Evolutionary conservation across 2,329 filamentous ascomycete genomes (phyloP).

Genomic region (Cylindrodendrum hubeiense): DNA sequence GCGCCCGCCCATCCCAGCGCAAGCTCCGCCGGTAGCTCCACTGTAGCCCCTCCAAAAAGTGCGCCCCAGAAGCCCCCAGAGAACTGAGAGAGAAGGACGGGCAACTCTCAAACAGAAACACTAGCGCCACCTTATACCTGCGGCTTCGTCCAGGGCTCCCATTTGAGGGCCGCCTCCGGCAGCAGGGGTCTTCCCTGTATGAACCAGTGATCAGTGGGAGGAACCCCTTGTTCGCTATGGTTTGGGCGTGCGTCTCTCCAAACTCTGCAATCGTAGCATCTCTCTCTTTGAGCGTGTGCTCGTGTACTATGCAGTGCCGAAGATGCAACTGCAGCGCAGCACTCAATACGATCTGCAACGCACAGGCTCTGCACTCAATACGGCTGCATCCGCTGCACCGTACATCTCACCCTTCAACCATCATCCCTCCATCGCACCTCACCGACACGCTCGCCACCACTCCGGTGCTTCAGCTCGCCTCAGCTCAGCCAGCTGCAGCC

Average conservation of each 20-base stretch:
- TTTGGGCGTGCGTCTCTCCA: not conserved
- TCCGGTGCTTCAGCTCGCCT: conserved; percentile 3
- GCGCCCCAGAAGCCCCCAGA: conserved; percentile 23
- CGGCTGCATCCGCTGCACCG: not conserved
- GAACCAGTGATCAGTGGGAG: not conserved
- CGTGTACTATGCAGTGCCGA: not conserved
- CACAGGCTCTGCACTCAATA: not conserved
- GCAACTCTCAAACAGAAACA: conserved; percentile 48
- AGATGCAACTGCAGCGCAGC: not conserved
- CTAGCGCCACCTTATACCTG: conserved; percentile 49
- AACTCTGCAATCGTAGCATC: not conserved
- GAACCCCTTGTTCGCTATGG: not conserved
- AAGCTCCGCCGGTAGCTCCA: conserved; percentile 11
- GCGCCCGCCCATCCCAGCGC: not conserved
- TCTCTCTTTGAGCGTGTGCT: not conserved
- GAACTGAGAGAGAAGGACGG: conserved; percentile 13
- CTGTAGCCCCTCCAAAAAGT: conserved; percentile 19
- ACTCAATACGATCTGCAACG: not conserved
- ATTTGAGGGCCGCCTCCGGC: conserved; percentile 25
- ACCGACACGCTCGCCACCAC: not conserved
- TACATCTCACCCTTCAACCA: not conserved
- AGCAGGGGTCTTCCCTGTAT: conserved; percentile 14
- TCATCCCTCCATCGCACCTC: conserved; percentile 2
- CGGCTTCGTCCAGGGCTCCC: conserved; percentile 33
- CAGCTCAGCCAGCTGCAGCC: conserved; percentile 6